Percentiles rank a stretch among this genome's conserved stretches.
These are phyloP conservation scores for Anthracocystis setariae DNA, from an alignment of 1,284 basidiomycete species.

Conservation along the genomic window DNA sequence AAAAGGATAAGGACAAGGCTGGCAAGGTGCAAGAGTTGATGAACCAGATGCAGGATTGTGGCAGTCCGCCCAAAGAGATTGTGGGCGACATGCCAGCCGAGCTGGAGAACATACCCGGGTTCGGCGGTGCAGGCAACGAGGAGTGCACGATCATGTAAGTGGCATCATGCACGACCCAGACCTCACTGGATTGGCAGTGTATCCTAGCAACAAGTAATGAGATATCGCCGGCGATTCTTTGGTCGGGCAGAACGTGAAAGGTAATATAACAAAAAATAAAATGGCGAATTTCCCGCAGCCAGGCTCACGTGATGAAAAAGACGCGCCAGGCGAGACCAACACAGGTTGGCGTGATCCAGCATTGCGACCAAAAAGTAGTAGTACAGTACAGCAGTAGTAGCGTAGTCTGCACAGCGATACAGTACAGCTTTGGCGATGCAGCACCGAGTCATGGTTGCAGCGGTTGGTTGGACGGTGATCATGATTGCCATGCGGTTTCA, in stretches of 20 bases:
- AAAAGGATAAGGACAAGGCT: conserved; percentile 73
- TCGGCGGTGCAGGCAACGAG: conserved; percentile 42
- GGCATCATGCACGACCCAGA: too few relatives aligned
- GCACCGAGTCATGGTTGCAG: too few relatives aligned
- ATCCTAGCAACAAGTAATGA: too few relatives aligned
- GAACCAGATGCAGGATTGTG: conserved; percentile 85
- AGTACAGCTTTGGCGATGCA: too few relatives aligned
- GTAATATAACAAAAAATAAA: too few relatives aligned
- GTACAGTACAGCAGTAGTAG: too few relatives aligned
- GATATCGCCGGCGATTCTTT: neutral
- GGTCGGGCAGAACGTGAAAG: conserved; percentile 11
- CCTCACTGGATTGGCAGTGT: too few relatives aligned
- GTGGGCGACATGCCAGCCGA: conserved; percentile 89
- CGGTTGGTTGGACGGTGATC: too few relatives aligned
- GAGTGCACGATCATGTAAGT: conserved; percentile 63
- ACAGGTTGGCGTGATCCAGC: conserved; percentile 11
- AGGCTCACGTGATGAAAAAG: conserved; percentile 24
- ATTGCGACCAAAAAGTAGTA: neutral
- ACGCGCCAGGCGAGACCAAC: conserved; percentile 30
- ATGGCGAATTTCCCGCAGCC: too few relatives aligned
- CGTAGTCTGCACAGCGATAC: too few relatives aligned
- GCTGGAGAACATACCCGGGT: conserved; percentile 51
- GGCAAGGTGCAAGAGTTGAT: conserved; percentile 77
- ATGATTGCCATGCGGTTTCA: too few relatives aligned
- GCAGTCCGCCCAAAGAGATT: conserved; percentile 87